Percentiles rank a stretch among this genome's conserved stretches.
Conservation (phyloP, 2,329 filamentous ascomycete species). For the Penicillium sp. region DNA sequence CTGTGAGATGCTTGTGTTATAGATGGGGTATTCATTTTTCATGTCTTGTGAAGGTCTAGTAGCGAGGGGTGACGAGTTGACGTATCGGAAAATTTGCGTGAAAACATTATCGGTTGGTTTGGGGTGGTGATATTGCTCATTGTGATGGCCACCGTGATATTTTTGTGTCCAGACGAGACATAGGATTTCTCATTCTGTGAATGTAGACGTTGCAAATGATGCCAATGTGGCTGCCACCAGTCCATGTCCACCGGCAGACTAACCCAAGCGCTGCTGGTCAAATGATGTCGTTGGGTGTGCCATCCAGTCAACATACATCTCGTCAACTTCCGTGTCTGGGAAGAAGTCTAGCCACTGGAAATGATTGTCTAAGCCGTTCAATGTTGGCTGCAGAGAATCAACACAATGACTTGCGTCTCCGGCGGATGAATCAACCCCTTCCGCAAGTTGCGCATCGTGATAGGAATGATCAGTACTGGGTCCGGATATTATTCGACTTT, state of each 20-base stretch:
- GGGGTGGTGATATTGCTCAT: no score
- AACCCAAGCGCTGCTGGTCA: background rate
- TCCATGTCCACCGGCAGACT: background rate
- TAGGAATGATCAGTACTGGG: background rate
- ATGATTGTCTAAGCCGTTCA: background rate
- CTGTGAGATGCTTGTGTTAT: background rate
- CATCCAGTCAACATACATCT: background rate
- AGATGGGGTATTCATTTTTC: no score
- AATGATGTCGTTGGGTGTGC: background rate
- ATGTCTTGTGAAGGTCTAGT: no score
- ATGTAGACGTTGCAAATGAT: background rate
- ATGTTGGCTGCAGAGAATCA: background rate
- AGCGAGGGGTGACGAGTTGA: background rate
- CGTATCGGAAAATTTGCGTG: background rate
- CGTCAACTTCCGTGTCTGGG: background rate
- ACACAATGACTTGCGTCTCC: background rate
- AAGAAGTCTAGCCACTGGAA: background rate
- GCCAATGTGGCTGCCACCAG: background rate
- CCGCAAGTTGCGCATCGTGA: background rate
- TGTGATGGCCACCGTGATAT: background rate
- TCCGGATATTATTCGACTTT: background rate
- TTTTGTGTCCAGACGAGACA: background rate
- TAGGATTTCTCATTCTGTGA: background rate
- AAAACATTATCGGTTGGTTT: background rate
- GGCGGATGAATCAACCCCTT: background rate